phyloP scores from a whole-genome alignment of 768 basidiomycete genomes.

The Boletus sp. region DNA sequence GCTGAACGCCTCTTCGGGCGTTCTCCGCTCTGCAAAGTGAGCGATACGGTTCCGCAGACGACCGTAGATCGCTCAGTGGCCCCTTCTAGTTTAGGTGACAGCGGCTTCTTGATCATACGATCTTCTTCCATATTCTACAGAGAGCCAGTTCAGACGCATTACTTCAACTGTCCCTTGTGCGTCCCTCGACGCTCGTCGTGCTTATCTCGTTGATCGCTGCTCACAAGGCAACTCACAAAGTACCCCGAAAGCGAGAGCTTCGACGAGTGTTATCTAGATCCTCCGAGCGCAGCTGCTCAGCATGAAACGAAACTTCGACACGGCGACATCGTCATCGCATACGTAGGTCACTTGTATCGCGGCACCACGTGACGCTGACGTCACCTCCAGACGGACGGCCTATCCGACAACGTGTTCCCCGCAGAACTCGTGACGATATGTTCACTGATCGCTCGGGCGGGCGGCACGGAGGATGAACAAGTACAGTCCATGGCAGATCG shows the following conservation, averaged over 20 bases:
- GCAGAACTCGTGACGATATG: constrained; percentile 71
- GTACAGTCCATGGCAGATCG: constrained; percentile 73
- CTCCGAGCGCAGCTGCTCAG: constrained; percentile 41
- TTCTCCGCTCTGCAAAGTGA: constrained; percentile 77
- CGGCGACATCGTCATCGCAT: constrained; percentile 52
- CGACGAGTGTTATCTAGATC: constrained; percentile 30
- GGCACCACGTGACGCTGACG: constrained; percentile 3
- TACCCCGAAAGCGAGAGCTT: constrained; percentile 29
- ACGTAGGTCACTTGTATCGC: constrained; percentile 32
- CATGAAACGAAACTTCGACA: constrained; percentile 49
- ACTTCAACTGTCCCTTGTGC: constrained; percentile 35
- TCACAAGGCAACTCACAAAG: constrained; percentile 33
- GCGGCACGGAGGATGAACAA: constrained; percentile 55
- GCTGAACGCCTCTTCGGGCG: constrained; percentile 70
- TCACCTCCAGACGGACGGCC: constrained; percentile 47
- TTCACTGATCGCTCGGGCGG: constrained; percentile 56
- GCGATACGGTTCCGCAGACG: constrained; percentile 20
- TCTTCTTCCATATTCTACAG: constrained; percentile 60
- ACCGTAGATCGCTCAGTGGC: constrained; percentile 3
- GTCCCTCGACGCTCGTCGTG: constrained; percentile 2
- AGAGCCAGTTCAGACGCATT: constrained; percentile 33
- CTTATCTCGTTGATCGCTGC: not conserved
- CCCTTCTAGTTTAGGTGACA: constrained; percentile 66
- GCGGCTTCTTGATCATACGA: constrained; percentile 71
- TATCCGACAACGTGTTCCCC: constrained; percentile 61